Percentiles rank a stretch among this genome's conserved stretches.
Conservation (phyloP, 805 yeast genomes). For the Torulaspora maleeae region DNA sequence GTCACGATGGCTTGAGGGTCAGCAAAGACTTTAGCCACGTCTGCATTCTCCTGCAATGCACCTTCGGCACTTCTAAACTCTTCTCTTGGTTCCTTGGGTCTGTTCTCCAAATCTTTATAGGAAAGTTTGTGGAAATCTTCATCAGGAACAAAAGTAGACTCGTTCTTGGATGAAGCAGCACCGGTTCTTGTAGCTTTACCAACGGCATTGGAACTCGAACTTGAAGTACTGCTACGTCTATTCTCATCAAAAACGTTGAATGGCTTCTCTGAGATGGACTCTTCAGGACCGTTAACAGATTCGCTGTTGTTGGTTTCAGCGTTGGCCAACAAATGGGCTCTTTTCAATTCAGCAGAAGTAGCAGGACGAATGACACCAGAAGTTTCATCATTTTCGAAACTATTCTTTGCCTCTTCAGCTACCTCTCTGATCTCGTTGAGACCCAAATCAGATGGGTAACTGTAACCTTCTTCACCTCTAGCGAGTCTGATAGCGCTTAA, state of each 20-base stretch:
- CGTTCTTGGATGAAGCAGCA: constrained; percentile 30
- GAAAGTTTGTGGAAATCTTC: constrained; percentile 26
- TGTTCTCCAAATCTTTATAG: constrained; percentile 23
- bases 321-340: constrained; percentile 28
- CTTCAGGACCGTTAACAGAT: not conserved
- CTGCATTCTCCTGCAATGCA: constrained; percentile 20
- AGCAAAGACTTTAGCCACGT: constrained; percentile 26
- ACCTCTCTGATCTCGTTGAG: constrained; percentile 48
- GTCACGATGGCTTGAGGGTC: constrained; percentile 24
- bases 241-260: constrained; percentile 6
- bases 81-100: constrained; percentile 8
- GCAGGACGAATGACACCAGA: constrained; percentile 32
- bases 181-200: constrained; percentile 18
- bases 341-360: constrained; percentile 28
- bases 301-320: constrained; percentile 3
- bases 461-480: constrained; percentile 38
- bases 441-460: constrained; percentile 71
- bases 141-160: constrained; percentile 32
- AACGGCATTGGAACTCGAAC: constrained; percentile 2
- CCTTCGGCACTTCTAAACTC: constrained; percentile 11
- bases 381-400: constrained; percentile 22
- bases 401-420: constrained; percentile 38
- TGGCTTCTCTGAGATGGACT: constrained; percentile 7
- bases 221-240: constrained; percentile 4
- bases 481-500: constrained; percentile 46